phyloP scores from a whole-genome alignment of 2,329 filamentous ascomycete genomes.

The Verticillium dahliae region DNA sequence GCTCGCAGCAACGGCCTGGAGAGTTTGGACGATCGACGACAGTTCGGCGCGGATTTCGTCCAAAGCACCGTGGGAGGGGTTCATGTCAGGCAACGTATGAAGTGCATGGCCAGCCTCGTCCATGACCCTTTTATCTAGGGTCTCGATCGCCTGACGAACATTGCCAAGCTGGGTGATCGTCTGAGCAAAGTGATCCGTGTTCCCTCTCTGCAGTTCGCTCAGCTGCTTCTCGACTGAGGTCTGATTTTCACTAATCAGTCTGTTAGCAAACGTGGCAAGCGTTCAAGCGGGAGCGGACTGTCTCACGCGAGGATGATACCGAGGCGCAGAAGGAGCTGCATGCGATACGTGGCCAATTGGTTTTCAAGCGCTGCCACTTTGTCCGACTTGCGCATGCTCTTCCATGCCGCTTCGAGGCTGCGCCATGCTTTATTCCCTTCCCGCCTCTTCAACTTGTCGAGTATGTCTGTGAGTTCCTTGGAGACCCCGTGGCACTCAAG shows the following conservation, averaged over 20 bases:
- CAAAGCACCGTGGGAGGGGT: not conserved
- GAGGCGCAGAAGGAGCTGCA: constrained; percentile 1
- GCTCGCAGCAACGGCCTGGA: not conserved
- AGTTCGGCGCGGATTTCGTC: not conserved
- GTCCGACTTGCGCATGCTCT: constrained; percentile 1
- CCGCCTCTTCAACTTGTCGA: not conserved
- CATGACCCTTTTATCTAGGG: not conserved
- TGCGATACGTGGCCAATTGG: not conserved
- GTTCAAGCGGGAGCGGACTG: not conserved
- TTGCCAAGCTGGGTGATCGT: not conserved
- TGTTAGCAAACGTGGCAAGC: not conserved
- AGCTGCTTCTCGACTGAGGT: not conserved
- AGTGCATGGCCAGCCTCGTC: not conserved
- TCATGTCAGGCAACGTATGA: not conserved
- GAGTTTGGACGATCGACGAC: not conserved
- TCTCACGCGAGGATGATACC: not conserved
- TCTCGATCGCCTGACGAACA: not conserved
- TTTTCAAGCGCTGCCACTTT: not conserved
- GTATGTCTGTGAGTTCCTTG: not conserved
- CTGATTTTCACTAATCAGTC: not conserved
- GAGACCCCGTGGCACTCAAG: not conserved
- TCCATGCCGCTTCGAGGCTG: not conserved
- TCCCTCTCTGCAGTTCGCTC: not conserved
- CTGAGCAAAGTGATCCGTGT: not conserved
- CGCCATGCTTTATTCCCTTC: constrained; percentile 1